Conservation (phyloP, 176 grass and related monocot genomes). For the Alloteropsis semialata region DNA sequence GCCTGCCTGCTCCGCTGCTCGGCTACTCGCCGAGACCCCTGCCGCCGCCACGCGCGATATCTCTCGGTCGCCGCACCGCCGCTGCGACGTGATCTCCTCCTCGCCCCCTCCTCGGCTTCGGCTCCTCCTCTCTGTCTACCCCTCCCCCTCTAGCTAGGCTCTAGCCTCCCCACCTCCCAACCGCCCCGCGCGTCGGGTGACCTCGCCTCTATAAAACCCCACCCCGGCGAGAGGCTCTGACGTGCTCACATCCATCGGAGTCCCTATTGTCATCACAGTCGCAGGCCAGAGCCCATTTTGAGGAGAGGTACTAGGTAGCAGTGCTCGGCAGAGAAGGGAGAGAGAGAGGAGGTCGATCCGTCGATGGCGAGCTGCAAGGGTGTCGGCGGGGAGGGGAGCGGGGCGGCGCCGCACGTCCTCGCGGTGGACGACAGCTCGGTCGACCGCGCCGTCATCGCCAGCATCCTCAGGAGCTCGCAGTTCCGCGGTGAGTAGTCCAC, state of each 20-base stretch:
- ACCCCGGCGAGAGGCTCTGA: neutral
- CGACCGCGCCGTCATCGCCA: conserved; percentile 64
- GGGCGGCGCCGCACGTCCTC: conserved; percentile 55
- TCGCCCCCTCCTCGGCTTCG: neutral
- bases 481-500: conserved; percentile 39
- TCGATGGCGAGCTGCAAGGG: conserved; percentile 16
- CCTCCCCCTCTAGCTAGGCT: neutral
- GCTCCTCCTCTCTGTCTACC: neutral
- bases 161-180: neutral
- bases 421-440: conserved; percentile 88
- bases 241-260: neutral
- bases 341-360: neutral
- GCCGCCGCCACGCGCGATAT: conserved; percentile 1
- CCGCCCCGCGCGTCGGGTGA: neutral
- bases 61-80: conserved; percentile 13
- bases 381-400: conserved; percentile 21
- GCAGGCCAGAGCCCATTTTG: neutral
- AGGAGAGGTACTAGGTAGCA: neutral
- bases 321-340: neutral
- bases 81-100: conserved; percentile 8
- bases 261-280: neutral
- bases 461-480: conserved; percentile 74
- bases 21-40: neutral
- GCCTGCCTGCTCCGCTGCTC: neutral
- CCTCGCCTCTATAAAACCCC: neutral